Evolutionary conservation across 2,329 filamentous ascomycete species (phyloP).

Genomic region (Fusarium duplospermum): DNA sequence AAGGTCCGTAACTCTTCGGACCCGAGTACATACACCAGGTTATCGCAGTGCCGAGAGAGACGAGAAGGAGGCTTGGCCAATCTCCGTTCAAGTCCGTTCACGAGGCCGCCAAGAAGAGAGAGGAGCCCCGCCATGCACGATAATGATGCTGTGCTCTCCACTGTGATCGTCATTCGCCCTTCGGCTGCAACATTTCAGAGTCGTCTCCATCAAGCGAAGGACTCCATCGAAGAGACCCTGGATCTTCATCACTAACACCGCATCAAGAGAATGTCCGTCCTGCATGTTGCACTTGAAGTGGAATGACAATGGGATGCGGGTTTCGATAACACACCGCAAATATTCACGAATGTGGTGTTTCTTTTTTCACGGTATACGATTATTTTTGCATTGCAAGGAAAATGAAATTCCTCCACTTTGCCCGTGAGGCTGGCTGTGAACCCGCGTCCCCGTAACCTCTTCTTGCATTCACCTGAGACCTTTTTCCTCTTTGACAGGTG

Average conservation of each 20-base stretch:
- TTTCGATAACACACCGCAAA: slow-evolving; percentile 2
- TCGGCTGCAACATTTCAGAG: neutral
- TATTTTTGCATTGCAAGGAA: neutral
- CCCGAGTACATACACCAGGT: slow-evolving; percentile 4
- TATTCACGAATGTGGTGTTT: slow-evolving; percentile 19
- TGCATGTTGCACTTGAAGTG: slow-evolving; percentile 23
- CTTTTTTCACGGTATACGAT: neutral
- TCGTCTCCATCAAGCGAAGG: neutral
- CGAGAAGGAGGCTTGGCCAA: neutral
- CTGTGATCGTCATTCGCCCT: slow-evolving; percentile 23
- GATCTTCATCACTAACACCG: slow-evolving; percentile 23
- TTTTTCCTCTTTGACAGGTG: neutral
- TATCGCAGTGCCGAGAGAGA: neutral
- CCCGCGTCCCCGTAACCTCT: neutral
- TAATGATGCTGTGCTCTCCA: slow-evolving; percentile 12
- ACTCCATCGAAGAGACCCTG: slow-evolving; percentile 31
- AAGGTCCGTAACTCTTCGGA: slow-evolving; percentile 29
- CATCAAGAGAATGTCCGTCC: neutral
- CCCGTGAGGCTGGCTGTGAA: slow-evolving; percentile 12
- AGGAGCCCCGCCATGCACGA: neutral
- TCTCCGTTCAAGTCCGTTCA: neutral
- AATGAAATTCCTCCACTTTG: slow-evolving; percentile 17
- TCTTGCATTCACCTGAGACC: neutral
- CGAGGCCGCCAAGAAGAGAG: neutral
- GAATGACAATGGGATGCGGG: slow-evolving; percentile 8